These are phyloP conservation scores for Sugiyamaella pinicola DNA, from an alignment of 1,139 yeast genomes.

Conservation along the genomic window DNA sequence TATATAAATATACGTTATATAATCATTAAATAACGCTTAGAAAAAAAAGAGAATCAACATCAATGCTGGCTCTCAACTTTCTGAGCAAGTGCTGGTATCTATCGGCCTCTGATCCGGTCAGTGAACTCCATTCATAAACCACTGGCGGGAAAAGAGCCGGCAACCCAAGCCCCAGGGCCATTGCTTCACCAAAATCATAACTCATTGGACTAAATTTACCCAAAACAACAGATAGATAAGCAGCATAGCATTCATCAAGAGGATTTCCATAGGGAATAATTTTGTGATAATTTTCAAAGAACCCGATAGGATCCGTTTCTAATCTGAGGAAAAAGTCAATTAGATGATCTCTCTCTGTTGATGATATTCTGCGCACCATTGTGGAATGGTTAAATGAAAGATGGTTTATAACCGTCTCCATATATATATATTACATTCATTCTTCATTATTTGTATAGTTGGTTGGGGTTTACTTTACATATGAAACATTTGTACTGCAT, in stretches of 20 bases:
- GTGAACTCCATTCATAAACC: neutral
- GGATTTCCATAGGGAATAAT: neutral
- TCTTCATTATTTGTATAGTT: too few species aligned
- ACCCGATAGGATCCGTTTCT: neutral
- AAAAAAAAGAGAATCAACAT: neutral
- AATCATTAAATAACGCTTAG: too few species aligned
- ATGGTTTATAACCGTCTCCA: too few species aligned
- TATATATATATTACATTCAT: too few species aligned
- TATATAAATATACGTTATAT: neutral
- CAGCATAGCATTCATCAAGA: conserved; percentile 1
- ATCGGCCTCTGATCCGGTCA: neutral
- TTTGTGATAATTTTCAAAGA: neutral
- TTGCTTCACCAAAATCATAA: conserved; percentile 2
- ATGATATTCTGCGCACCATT: neutral
- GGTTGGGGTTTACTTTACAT: too few species aligned
- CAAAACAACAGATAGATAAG: conserved; percentile 1
- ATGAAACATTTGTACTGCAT: too few species aligned
- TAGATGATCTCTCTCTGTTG: neutral
- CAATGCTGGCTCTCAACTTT: neutral
- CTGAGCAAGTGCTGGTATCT: conserved; percentile 1
- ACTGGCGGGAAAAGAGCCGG: neutral
- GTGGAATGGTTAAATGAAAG: neutral
- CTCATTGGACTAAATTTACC: neutral
- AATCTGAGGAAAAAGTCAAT: neutral
- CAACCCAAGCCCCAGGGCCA: conserved; percentile 2